phyloP scores from a whole-genome alignment of 345 rosid species.

The Microthlaspi erraticum region DNA sequence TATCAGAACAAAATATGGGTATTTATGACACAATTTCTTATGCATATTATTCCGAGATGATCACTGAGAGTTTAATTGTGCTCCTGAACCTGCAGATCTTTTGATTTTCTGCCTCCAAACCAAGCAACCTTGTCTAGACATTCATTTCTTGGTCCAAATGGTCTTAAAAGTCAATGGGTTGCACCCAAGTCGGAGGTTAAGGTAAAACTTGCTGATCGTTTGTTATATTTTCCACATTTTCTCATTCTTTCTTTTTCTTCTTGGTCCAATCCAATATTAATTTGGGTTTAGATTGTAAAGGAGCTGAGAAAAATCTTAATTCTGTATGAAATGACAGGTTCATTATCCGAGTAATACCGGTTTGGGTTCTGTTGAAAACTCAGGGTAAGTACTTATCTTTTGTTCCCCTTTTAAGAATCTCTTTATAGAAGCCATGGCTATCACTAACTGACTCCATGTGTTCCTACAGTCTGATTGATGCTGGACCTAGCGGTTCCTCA shows the following conservation, averaged over 20 bases:
- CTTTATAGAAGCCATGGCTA: conserved; percentile 7
- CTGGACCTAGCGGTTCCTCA: conserved; percentile 51
- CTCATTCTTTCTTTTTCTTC: not conserved
- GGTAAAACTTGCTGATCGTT: conserved; percentile 48
- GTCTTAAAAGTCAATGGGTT: conserved; percentile 86
- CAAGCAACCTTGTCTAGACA: conserved; percentile 95
- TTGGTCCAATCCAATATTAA: conserved; percentile 2
- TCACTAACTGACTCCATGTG: conserved; percentile 39
- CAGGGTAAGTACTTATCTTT: conserved; percentile 49
- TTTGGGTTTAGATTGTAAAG: conserved; percentile 11
- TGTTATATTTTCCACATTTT: not conserved
- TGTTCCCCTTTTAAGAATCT: conserved; percentile 4
- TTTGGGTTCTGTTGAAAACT: conserved; percentile 52
- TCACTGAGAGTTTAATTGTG: not conserved
- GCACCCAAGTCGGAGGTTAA: conserved; percentile 77
- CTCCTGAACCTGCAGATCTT: conserved; percentile 59
- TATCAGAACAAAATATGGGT: not conserved
- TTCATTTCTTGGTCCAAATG: conserved; percentile 86
- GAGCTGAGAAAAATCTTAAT: conserved; percentile 24
- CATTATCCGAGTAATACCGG: conserved; percentile 80
- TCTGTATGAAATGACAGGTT: conserved; percentile 55
- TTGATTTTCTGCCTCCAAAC: conserved; percentile 68
- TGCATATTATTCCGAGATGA: conserved; percentile 1
- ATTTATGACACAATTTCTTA: conserved; percentile 5
- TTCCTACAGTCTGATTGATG: conserved; percentile 49